Base-by-base conservation (phyloP, 2,329 filamentous ascomycete species). In the Aspergillus sp. region DNA sequence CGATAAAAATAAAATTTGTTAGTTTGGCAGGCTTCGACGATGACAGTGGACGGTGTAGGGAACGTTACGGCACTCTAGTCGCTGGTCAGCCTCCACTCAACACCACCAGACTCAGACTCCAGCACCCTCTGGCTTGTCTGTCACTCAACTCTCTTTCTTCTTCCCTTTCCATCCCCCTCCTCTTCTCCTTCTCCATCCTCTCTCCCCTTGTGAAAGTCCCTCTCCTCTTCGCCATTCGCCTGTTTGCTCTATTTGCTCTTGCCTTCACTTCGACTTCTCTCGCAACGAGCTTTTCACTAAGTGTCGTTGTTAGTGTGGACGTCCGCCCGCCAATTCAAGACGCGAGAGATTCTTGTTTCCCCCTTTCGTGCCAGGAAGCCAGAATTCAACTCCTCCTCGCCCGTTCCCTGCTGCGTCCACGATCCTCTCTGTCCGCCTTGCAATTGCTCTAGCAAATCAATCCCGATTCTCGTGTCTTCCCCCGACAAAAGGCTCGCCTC, bases 221-320 rank as follows among this genome's bases (percentile, higher is more conserved):
- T 83, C 74, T 81, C 87, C 65, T 89, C 85, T 65, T 53, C 45
- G 51, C 52, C 54, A 50, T 51, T 65, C 48, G 28, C 54, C 30
- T 28, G 54, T 54, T 53, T 58, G 57, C 55, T 61, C 56, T 52
- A 57, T 58, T 60, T 59, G 59, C 63, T 66, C 64, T 57, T 62
- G 49, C 11, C 38, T 57, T 50, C 54, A 55, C 57, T 63, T 62
- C 60, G 52, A 63, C 64, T 66, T 59, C 54, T 58, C 52, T 57
- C 64, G 64, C 66, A 77, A 79, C 80, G 80, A 82, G 79, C 80
- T 81, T 82, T 82, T 82, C 77, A 81, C 79, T 81, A 82, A 81
- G 80, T 79, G 75, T 82, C 79, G 80, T 81, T 80, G 73, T 69
- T 68, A 61, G 69, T 63, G 68, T 74, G 66, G 66, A 61, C 64